Evolutionary conservation across 2,329 filamentous ascomycete genomes (phyloP).

Genomic region (Elsinoe batatas): DNA sequence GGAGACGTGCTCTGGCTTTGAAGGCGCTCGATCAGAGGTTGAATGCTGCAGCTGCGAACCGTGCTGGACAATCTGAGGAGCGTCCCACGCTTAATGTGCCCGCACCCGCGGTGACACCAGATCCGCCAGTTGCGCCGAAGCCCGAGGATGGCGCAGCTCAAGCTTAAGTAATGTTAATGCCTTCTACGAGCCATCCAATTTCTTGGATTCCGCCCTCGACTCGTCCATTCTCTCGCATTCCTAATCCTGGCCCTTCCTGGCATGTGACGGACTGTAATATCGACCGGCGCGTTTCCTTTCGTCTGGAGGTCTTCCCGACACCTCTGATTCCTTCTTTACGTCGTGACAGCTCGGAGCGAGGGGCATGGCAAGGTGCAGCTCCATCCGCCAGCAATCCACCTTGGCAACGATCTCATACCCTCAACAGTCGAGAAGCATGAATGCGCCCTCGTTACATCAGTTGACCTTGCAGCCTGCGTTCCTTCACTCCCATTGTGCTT

Average conservation of each 20-base stretch:
- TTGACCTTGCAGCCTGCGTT: not conserved
- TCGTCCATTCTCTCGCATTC: no score
- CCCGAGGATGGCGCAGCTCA: conserved; percentile 2
- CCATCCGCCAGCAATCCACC: no score
- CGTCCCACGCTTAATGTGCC: not conserved
- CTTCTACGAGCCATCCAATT: no score
- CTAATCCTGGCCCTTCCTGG: no score
- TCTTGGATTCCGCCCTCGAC: no score
- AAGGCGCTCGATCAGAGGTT: conserved; percentile 87
- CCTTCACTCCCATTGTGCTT: conserved; percentile 5
- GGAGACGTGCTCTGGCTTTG: conserved; percentile 76
- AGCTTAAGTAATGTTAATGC: not conserved
- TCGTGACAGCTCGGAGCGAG: no score
- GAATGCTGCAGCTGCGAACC: conserved; percentile 57
- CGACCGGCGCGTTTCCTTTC: no score
- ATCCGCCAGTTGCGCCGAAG: not conserved
- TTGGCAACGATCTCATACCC: no score
- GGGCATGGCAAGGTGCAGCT: no score
- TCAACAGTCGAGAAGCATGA: not conserved
- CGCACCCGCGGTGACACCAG: not conserved
- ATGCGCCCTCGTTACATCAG: not conserved
- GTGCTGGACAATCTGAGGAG: conserved; percentile 7
- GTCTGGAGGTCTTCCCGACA: no score
- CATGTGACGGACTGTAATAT: no score
- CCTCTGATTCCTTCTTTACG: no score